A percentile compares a stretch with the other conserved stretches of the same genome.
phyloP scores from a whole-genome alignment of 331 rosid genomes.

The Rosa hybrid region DNA sequence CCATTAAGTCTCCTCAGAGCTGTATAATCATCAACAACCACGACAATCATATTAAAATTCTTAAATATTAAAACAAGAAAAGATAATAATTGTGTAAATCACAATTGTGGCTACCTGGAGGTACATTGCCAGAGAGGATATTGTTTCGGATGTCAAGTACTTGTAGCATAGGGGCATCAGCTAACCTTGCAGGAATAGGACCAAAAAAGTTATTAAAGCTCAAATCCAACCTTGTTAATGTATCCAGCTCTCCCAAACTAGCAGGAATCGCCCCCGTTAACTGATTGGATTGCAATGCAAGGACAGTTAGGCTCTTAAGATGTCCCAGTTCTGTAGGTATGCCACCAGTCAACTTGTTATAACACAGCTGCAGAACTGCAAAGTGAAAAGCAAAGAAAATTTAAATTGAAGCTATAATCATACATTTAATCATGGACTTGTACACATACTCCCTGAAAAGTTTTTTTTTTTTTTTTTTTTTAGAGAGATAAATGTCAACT shows the following conservation, averaged over 20 bases:
- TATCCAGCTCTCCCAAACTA: constrained; percentile 37
- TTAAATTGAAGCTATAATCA: neutral
- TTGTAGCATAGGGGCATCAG: constrained; percentile 41
- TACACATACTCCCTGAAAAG: neutral
- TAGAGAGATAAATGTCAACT: no score
- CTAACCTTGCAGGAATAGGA: constrained; percentile 43
- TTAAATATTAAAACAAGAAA: neutral
- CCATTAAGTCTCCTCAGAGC: constrained; percentile 41
- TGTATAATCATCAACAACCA: constrained; percentile 15
- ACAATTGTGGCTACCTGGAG: constrained; percentile 37
- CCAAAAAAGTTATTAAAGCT: constrained; percentile 48
- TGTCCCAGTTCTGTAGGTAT: constrained; percentile 42
- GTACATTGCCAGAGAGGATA: constrained; percentile 45
- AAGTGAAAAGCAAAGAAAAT: constrained; percentile 13
- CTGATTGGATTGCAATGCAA: constrained; percentile 47
- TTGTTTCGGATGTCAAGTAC: constrained; percentile 46
- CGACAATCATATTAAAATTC: neutral
- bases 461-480: no score
- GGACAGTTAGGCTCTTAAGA: constrained; percentile 36
- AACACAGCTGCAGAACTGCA: constrained; percentile 54
- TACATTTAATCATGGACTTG: neutral
- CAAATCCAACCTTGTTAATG: constrained; percentile 39
- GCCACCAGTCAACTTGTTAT: constrained; percentile 46
- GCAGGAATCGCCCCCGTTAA: constrained; percentile 57
- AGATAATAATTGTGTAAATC: neutral